These are phyloP conservation scores for Vigna unguiculata DNA, from an alignment of 306 rosid genomes.

Conservation along the genomic window DNA sequence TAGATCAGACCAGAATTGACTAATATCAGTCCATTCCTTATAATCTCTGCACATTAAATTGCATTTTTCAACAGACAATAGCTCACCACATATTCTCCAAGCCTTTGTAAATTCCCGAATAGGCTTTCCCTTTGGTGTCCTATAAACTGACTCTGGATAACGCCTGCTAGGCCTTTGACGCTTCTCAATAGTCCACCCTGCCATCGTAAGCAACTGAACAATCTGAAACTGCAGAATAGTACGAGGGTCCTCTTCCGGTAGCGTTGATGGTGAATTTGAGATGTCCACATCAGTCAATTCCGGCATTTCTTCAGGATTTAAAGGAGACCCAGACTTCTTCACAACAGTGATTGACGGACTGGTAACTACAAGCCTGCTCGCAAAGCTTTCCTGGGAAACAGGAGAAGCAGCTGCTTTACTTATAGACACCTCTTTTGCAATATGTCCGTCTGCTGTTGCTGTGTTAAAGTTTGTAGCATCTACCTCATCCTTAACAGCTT, in stretches of 20 bases:
- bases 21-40: constrained; percentile 74
- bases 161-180: constrained; percentile 77
- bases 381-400: constrained; percentile 88
- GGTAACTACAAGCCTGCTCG: constrained; percentile 68
- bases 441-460: constrained; percentile 47
- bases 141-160: constrained; percentile 71
- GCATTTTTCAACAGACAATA: constrained; percentile 60
- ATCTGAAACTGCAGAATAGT: constrained; percentile 63
- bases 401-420: constrained; percentile 77
- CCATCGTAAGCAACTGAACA: constrained; percentile 63
- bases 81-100: constrained; percentile 88
- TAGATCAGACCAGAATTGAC: constrained; percentile 81
- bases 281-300: constrained; percentile 49
- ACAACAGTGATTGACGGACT: constrained; percentile 54
- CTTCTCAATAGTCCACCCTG: constrained; percentile 88
- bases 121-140: constrained; percentile 78
- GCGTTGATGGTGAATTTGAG: constrained; percentile 51
- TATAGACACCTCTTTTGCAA: constrained; percentile 55
- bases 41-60: constrained; percentile 47
- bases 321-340: constrained; percentile 63
- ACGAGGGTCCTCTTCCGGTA: constrained; percentile 69
- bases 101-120: constrained; percentile 84
- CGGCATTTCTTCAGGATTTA: constrained; percentile 57
- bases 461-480: constrained; percentile 55
- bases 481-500: constrained; percentile 42